Percentiles rank a stretch among this genome's conserved stretches.
These are phyloP conservation scores for Penicillium cinerascens DNA, from an alignment of 495 filamentous ascomycete genomes.

Conservation along the genomic window DNA sequence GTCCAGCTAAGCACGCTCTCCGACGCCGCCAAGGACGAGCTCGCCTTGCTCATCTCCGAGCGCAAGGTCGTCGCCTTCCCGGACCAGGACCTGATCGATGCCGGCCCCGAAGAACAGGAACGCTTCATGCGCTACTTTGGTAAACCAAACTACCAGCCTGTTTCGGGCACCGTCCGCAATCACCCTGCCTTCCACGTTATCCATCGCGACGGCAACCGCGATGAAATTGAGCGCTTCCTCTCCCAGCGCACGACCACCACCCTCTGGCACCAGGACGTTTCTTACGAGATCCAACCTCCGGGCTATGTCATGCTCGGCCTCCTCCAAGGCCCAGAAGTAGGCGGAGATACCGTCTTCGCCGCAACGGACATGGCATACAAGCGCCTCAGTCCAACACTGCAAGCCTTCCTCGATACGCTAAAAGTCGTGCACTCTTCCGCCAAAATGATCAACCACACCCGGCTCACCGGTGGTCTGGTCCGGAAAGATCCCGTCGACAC, in stretches of 20 bases:
- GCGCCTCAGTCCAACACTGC: constrained; percentile 63
- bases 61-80: constrained; percentile 79
- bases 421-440: constrained; percentile 70
- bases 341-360: constrained; percentile 76
- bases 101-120: constrained; percentile 59
- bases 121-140: constrained; percentile 57
- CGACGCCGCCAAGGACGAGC: constrained; percentile 70
- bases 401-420: constrained; percentile 69
- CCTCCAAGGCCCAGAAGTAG: constrained; percentile 54
- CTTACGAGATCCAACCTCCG: constrained; percentile 56
- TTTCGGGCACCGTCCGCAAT: constrained; percentile 49
- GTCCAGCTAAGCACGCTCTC: constrained; percentile 67
- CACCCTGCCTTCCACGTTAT: constrained; percentile 60
- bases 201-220: constrained; percentile 54
- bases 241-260: constrained; percentile 53
- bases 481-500: constrained; percentile 67
- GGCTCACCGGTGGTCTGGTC: constrained; percentile 58
- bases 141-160: constrained; percentile 58
- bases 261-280: constrained; percentile 60
- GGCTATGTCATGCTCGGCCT: constrained; percentile 58
- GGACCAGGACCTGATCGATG: constrained; percentile 66
- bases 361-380: constrained; percentile 76
- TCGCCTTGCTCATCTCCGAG: constrained; percentile 69
- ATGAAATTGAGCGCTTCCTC: constrained; percentile 53
- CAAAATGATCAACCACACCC: constrained; percentile 67